Conservation (phyloP, 768 basidiomycete species). For the Panaeolus papilionaceus region DNA sequence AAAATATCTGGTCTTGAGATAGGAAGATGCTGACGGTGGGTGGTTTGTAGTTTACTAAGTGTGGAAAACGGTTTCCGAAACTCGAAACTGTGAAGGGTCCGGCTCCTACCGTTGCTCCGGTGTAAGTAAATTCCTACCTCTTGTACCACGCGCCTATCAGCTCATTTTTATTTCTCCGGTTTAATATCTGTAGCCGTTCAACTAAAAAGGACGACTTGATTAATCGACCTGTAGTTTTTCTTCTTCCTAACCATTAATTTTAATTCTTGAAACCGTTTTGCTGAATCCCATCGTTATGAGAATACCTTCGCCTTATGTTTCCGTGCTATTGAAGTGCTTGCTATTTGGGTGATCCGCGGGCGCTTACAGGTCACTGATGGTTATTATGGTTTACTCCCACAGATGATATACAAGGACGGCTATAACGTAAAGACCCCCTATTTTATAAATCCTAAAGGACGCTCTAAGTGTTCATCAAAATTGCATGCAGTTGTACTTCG, state of each 20-base stretch:
- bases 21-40: not conserved
- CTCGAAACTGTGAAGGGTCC: constrained; percentile 30
- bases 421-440: too few relatives aligned
- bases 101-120: constrained; percentile 28
- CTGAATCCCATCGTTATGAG: not conserved
- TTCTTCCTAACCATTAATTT: too few relatives aligned
- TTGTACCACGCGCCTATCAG: not conserved
- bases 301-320: not conserved
- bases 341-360: too few relatives aligned
- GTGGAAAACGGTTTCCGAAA: constrained; percentile 26
- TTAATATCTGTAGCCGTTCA: not conserved
- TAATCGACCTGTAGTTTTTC: too few relatives aligned
- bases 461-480: not conserved
- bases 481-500: too few relatives aligned
- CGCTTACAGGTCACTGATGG: too few relatives aligned
- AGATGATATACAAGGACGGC: too few relatives aligned
- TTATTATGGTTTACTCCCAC: too few relatives aligned
- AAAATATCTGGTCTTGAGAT: not conserved
- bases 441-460: too few relatives aligned
- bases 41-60: constrained; percentile 15
- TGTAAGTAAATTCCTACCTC: not conserved
- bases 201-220: not conserved
- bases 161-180: not conserved
- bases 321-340: too few relatives aligned
- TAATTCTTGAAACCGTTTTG: not conserved